These are phyloP conservation scores for Komagataella ulmi DNA, from an alignment of 805 yeast species.

Conservation along the genomic window DNA sequence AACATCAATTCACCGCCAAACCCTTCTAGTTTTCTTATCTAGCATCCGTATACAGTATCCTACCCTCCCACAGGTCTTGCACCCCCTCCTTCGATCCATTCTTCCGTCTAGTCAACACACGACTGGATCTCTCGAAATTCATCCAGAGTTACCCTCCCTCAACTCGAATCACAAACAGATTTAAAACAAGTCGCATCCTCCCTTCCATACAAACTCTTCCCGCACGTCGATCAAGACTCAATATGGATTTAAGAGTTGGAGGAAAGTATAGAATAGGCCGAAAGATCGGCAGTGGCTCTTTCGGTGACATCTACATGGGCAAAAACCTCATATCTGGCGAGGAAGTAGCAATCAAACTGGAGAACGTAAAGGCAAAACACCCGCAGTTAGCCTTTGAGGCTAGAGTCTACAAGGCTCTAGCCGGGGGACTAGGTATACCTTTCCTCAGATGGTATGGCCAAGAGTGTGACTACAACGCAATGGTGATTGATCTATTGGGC, in stretches of 20 bases:
- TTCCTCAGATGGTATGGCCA: slow-evolving; percentile 96
- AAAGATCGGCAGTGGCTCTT: slow-evolving; percentile 93
- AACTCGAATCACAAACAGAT: not conserved
- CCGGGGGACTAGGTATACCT: slow-evolving; percentile 97
- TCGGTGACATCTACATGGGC: slow-evolving; percentile 91
- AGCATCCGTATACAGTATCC: not conserved
- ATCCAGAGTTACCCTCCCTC: not conserved
- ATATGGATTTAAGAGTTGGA: slow-evolving; percentile 75
- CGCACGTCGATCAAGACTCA: not conserved
- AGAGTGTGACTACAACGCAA: slow-evolving; percentile 91
- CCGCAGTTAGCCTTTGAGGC: slow-evolving; percentile 97
- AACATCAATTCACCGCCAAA: not conserved
- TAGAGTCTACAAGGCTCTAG: slow-evolving; percentile 81
- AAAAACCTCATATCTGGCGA: slow-evolving; percentile 93
- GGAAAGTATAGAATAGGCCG: slow-evolving; percentile 90
- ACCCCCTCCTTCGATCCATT: too few relatives aligned
- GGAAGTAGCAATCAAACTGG: slow-evolving; percentile 94
- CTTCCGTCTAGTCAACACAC: not conserved
- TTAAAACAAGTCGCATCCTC: not conserved
- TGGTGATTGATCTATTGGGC: slow-evolving; percentile 92
- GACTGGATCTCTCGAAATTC: not conserved
- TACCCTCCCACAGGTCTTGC: not conserved
- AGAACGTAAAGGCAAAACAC: slow-evolving; percentile 80
- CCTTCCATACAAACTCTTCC: not conserved
- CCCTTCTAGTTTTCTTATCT: not conserved